Evolutionary conservation across 768 basidiomycete species (phyloP), one percentile per base, ranked within the genome.

Genomic region (Sarcomyxa edulis): DNA sequence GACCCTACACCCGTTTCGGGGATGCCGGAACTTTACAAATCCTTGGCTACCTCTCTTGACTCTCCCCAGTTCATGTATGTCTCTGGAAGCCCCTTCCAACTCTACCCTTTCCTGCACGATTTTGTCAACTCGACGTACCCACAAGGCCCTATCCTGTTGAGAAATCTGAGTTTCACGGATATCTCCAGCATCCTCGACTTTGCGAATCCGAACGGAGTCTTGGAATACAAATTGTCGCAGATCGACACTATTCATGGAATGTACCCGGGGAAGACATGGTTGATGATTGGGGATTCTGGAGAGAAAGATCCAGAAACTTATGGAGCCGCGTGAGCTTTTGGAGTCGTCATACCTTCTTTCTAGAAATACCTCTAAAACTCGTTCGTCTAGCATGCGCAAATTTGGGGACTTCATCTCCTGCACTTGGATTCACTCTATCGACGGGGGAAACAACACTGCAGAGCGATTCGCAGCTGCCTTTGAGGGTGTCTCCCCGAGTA

Each of bases 261-360:
- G 56, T 71, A 68, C 40, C 69, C 67, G 7, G 53, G 57, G 28
- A 69, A 69, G 53, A 65, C 58, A 44, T 69, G 64, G 48, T 42
- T 71, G 35, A 51, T 56, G 5, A 53, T 71, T 21, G 69, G 69
- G 6, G 69, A 71, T 48, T 71, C 69, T 8, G 68, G 66, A 9
- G 60, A 71, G 47, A 63, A 60, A 46, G 69, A 71, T 41, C 68
- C 69, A 3, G 69, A 71, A 46, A 64, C 60, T 7, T 69, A 71
- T 48, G 69, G 53, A 25, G 58, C 56, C 44, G 61, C 61, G 67
- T 70, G 38, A 48, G 65, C 61, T 23, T 16, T 27, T 15, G 29
- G n/a, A n/a, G n/a, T n/a, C 27, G n/a, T 32, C 24, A 7, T 28
- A 38, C 12, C 26, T 24, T 23, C 15, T 14, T 22, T 30, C 14